Evolutionary conservation across 1,284 basidiomycete species (phyloP).

Genomic region (Golubevia sp.): DNA sequence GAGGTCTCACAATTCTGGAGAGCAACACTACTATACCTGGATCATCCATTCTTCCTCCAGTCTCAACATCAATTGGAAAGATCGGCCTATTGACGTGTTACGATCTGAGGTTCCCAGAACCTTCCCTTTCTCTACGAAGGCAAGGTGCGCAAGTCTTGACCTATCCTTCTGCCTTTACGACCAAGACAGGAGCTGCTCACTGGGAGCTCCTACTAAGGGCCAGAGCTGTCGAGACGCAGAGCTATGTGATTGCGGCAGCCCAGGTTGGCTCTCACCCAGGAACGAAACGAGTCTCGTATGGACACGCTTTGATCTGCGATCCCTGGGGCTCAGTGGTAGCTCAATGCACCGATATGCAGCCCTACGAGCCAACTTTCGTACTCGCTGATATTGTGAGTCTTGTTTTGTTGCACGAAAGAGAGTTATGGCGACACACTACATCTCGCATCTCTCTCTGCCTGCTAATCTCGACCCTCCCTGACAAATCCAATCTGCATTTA

Average conservation of each 20-base stretch:
- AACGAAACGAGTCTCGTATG: slow-evolving; percentile 43
- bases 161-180: slow-evolving; percentile 66
- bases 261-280: slow-evolving; percentile 27
- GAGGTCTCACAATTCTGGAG: slow-evolving; percentile 51
- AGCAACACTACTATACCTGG: slow-evolving; percentile 62
- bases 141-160: slow-evolving; percentile 65
- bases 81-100: slow-evolving; percentile 66
- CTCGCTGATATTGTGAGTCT: slow-evolving; percentile 43
- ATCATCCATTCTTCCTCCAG: slow-evolving; percentile 48
- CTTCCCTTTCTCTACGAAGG: slow-evolving; percentile 62
- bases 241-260: slow-evolving; percentile 45
- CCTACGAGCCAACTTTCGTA: slow-evolving; percentile 47
- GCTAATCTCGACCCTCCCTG: background rate
- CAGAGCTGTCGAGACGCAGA: slow-evolving; percentile 63
- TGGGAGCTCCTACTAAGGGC: slow-evolving; percentile 56
- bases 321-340: slow-evolving; percentile 50
- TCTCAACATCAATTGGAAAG: slow-evolving; percentile 61
- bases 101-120: slow-evolving; percentile 66
- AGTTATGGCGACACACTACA: background rate
- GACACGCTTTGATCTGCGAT: slow-evolving; percentile 56
- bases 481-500: background rate
- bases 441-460: background rate
- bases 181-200: slow-evolving; percentile 62
- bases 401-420: background rate
- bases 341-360: slow-evolving; percentile 50